A percentile compares a stretch with the other conserved stretches of the same genome.
Conservation (phyloP, 257 asterid species). For the Plantago major region DNA sequence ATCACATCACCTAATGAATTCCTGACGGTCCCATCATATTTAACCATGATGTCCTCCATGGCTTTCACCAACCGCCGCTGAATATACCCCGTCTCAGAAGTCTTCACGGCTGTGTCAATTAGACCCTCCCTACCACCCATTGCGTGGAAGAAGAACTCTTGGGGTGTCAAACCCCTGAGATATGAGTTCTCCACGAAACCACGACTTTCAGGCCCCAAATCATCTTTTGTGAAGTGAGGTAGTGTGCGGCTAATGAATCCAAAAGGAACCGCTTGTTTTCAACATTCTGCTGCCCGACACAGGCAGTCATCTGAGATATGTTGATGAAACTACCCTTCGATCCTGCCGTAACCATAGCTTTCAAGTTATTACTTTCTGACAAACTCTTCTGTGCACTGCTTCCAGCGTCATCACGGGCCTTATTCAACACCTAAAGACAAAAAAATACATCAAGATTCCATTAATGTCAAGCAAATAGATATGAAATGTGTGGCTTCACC, state of each 20-base stretch:
- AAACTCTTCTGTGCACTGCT: slow-evolving; percentile 97
- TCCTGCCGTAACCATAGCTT: slow-evolving; percentile 99
- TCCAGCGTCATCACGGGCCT: slow-evolving; percentile 99
- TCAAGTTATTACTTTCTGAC: slow-evolving; percentile 94
- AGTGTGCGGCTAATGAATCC: slow-evolving; percentile 88
- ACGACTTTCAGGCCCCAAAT: slow-evolving; percentile 98
- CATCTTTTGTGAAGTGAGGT: slow-evolving; percentile 93
- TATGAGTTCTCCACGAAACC: slow-evolving; percentile 99
- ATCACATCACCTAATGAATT: slow-evolving; percentile 97
- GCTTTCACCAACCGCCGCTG: slow-evolving; percentile 98
- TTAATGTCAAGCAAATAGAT: slow-evolving; percentile 7
- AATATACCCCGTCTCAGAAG: slow-evolving; percentile 97
- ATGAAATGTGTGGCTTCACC: not conserved
- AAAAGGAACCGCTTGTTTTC: slow-evolving; percentile 97
- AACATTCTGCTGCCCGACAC: slow-evolving; percentile 99
- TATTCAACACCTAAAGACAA: slow-evolving; percentile 76
- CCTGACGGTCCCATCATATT: slow-evolving; percentile 97
- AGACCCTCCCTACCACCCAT: slow-evolving; percentile 99
- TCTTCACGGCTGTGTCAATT: slow-evolving; percentile 97
- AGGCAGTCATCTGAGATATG: slow-evolving; percentile 99
- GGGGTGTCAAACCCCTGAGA: slow-evolving; percentile 94
- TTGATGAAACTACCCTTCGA: slow-evolving; percentile 99
- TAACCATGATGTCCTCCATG: slow-evolving; percentile 99
- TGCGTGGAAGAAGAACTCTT: slow-evolving; percentile 98
- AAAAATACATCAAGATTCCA: slow-evolving; percentile 16